Evolutionary conservation across 495 filamentous ascomycete species (phyloP).

Genomic region (Tuber microsphaerosporum): DNA sequence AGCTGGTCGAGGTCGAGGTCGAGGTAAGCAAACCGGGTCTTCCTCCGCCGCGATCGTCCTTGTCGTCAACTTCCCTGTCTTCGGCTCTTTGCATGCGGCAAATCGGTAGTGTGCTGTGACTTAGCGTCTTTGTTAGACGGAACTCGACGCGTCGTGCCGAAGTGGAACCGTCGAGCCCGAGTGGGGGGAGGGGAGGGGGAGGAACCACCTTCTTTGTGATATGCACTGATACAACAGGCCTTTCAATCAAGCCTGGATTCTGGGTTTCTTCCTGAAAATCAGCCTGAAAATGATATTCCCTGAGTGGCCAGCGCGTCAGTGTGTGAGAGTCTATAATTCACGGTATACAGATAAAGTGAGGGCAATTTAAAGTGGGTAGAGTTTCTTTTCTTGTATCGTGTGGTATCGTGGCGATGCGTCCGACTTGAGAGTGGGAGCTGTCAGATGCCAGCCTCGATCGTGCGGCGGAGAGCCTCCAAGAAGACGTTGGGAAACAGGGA

Average conservation of each 20-base stretch:
- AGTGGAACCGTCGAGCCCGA: neutral
- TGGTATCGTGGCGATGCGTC: conserved; percentile 3
- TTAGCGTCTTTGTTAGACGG: conserved; percentile 17
- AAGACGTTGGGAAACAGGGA: neutral
- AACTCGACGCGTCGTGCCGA: conserved; percentile 18
- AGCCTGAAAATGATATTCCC: conserved; percentile 8
- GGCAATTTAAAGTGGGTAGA: neutral
- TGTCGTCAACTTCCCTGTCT: conserved; percentile 35
- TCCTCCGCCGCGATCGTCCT: conserved; percentile 32
- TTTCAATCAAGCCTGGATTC: conserved; percentile 7
- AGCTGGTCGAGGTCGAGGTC: conserved; percentile 14
- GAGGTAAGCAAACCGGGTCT: conserved; percentile 19
- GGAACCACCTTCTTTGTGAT: neutral
- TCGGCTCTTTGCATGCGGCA: conserved; percentile 29
- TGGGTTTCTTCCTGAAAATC: conserved; percentile 17
- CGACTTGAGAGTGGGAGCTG: neutral
- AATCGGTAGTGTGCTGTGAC: conserved; percentile 29
- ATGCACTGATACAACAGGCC: neutral
- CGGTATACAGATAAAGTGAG: neutral
- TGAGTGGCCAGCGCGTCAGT: neutral
- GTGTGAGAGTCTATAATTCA: neutral
- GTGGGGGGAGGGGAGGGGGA: neutral
- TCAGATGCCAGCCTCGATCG: neutral
- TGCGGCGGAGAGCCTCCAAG: neutral
- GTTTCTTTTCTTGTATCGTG: neutral